Evolutionary conservation across 441 rosid genomes (phyloP).

Genomic region (Erodium moschatum): DNA sequence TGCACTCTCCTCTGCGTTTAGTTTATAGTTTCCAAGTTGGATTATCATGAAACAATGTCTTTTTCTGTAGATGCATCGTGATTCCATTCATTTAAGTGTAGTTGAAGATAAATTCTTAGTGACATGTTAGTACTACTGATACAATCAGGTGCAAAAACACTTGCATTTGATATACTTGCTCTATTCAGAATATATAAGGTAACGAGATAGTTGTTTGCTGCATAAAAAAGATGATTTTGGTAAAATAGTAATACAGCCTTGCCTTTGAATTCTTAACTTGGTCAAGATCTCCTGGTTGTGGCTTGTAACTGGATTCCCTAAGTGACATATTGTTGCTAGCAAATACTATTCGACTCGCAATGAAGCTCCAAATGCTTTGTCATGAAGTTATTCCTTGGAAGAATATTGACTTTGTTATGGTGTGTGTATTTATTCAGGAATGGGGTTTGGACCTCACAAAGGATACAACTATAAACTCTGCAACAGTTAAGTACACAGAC

Average conservation of each 20-base stretch:
- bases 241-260: not conserved
- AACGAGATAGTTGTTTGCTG: too few species aligned
- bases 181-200: too few species aligned
- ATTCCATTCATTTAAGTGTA: too few species aligned
- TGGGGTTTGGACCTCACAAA: constrained; percentile 57
- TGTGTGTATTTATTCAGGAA: constrained; percentile 51
- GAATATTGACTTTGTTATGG: constrained; percentile 5
- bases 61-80: too few species aligned
- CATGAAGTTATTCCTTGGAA: not conserved
- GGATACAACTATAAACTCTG: constrained; percentile 44
- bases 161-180: too few species aligned
- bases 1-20: not conserved
- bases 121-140: too few species aligned
- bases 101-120: too few species aligned
- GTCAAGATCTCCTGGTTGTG: not conserved
- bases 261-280: not conserved
- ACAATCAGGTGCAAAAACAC: too few species aligned
- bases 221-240: not conserved
- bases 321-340: not conserved
- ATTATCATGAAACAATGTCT: too few species aligned
- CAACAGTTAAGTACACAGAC: constrained; percentile 68
- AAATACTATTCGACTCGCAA: constrained; percentile 7
- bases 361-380: not conserved
- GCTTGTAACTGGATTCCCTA: not conserved
- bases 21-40: too few species aligned